Conservation (phyloP, 1,284 basidiomycete species). For the Dichomitus squalens region DNA sequence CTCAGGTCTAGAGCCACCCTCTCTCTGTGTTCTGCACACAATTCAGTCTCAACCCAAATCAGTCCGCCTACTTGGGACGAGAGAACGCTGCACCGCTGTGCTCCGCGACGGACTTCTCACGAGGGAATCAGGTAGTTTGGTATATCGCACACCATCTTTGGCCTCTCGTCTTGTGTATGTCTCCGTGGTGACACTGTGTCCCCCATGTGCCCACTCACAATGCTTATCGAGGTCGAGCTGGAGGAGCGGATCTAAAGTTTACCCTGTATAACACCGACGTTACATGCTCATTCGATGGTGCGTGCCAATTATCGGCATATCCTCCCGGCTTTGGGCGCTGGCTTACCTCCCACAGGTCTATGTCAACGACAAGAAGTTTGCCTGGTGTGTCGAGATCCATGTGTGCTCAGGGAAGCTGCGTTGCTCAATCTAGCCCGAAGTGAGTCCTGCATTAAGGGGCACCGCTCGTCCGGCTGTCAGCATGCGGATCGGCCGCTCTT, state of each 20-base stretch:
- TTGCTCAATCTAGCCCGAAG: constrained; percentile 36
- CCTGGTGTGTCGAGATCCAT: constrained; percentile 16
- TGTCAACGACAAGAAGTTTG: constrained; percentile 28
- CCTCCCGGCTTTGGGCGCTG: not conserved
- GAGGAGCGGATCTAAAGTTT: constrained; percentile 6
- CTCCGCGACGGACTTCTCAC: not conserved
- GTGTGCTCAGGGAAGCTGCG: not conserved
- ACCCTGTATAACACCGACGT: no score
- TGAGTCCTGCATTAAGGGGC: constrained; percentile 84
- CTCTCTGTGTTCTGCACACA: no score
- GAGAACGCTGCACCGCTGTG: no score
- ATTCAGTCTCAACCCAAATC: no score
- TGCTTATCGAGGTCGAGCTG: not conserved
- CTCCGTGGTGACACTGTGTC: not conserved
- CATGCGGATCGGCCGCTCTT: constrained; percentile 78
- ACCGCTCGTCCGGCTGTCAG: constrained; percentile 76
- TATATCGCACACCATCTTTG: not conserved
- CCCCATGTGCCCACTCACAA: not conserved
- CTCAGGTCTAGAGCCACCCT: no score
- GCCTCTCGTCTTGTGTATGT: not conserved
- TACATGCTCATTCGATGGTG: constrained; percentile 14
- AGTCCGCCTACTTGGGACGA: no score
- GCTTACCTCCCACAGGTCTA: constrained; percentile 14
- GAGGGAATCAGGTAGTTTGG: not conserved
- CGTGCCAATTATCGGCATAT: not conserved